Evolutionary conservation across 169 alveolate species (phyloP).

Genomic region (Plasmodium malariae): DNA sequence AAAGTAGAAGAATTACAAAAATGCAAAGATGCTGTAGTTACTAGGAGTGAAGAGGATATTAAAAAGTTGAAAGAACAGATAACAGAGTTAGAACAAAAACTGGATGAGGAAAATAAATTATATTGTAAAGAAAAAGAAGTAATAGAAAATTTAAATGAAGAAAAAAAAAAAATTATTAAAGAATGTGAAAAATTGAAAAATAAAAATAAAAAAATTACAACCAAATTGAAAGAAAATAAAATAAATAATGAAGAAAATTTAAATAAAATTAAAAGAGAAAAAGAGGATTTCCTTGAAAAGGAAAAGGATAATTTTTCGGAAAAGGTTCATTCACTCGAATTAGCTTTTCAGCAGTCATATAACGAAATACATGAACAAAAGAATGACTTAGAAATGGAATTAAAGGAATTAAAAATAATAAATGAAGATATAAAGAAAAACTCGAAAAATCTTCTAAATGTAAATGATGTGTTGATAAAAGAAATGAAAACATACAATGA

Average conservation of each 20-base stretch:
- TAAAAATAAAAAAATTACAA: constrained; percentile 56
- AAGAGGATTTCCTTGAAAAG: constrained; percentile 19
- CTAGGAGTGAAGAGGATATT: constrained; percentile 16
- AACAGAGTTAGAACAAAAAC: constrained; percentile 15
- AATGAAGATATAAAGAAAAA: constrained; percentile 66
- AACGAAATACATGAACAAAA: constrained; percentile 47
- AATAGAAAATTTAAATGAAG: constrained; percentile 42
- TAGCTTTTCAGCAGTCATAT: constrained; percentile 55
- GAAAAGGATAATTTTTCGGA: constrained; percentile 37
- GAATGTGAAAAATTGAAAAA: constrained; percentile 57
- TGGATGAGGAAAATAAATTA: constrained; percentile 15
- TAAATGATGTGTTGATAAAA: constrained; percentile 35
- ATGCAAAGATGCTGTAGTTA: not conserved
- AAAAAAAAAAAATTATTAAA: constrained; percentile 50
- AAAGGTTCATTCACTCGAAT: constrained; percentile 47
- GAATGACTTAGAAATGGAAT: constrained; percentile 17
- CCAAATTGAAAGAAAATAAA: constrained; percentile 49
- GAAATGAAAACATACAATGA: constrained; percentile 51
- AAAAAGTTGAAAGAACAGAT: constrained; percentile 3
- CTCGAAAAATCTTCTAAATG: constrained; percentile 61
- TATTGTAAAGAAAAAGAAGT: constrained; percentile 56
- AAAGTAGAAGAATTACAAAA: constrained; percentile 14
- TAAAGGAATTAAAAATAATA: constrained; percentile 26
- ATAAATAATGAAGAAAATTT: constrained; percentile 4
- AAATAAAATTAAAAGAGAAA: constrained; percentile 34